These are phyloP conservation scores for Trichosporon sp. DNA, from an alignment of 1,284 basidiomycete genomes.

Conservation along the genomic window DNA sequence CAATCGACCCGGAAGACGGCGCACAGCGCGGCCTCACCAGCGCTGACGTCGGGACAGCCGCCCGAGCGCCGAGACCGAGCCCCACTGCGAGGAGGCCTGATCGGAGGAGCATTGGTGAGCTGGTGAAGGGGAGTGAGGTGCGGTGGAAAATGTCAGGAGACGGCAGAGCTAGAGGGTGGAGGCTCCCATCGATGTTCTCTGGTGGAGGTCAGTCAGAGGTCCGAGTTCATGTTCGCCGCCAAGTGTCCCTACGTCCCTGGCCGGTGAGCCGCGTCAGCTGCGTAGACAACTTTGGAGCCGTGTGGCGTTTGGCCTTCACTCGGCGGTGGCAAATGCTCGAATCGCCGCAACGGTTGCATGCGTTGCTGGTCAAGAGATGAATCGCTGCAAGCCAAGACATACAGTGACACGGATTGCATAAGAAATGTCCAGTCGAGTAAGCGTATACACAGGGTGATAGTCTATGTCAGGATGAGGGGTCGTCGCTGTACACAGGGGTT, in stretches of 20 bases:
- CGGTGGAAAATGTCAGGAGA: neutral
- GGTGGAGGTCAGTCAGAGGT: neutral
- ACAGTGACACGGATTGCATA: too few relatives aligned
- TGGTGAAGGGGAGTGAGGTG: neutral
- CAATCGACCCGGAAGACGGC: too few relatives aligned
- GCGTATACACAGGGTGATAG: neutral
- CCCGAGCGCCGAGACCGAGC: neutral
- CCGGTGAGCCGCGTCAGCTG: neutral
- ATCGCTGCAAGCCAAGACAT: too few relatives aligned
- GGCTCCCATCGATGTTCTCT: neutral
- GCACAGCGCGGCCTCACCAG: neutral
- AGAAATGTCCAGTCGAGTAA: neutral
- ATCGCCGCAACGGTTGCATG: too few relatives aligned
- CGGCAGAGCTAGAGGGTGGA: neutral
- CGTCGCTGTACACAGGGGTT: too few relatives aligned
- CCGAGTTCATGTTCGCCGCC: neutral
- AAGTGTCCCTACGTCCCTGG: too few relatives aligned
- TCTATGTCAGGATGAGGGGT: neutral
- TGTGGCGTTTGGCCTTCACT: too few relatives aligned
- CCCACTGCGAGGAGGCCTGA: slow-evolving; percentile 1
- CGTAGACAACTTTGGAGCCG: too few relatives aligned
- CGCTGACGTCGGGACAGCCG: neutral
- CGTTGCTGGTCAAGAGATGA: too few relatives aligned
- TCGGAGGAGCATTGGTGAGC: neutral
- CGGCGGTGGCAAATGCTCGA: neutral